These are phyloP conservation scores for Elaeis guineensis DNA, from an alignment of 176 grass and related monocot species.

Conservation along the genomic window DNA sequence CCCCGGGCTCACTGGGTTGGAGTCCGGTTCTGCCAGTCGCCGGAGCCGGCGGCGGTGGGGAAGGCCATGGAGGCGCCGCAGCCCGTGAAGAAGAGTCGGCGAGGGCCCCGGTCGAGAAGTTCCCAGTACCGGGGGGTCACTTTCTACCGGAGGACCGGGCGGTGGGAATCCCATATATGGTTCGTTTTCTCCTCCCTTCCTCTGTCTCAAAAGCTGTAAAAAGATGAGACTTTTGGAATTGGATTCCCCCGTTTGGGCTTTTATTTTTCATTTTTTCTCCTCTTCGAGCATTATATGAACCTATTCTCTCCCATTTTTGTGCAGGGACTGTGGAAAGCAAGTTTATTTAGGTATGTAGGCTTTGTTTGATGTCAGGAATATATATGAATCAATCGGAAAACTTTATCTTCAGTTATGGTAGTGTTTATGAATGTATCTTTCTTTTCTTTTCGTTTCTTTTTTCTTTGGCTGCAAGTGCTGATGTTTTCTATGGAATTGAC, in stretches of 20 bases:
- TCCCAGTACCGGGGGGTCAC: slow-evolving; percentile 83
- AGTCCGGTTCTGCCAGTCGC: slow-evolving; percentile 4
- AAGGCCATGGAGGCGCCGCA: slow-evolving; percentile 8
- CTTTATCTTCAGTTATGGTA: too few species aligned
- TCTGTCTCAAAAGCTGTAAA: neutral
- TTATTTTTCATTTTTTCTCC: neutral
- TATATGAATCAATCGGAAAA: too few species aligned
- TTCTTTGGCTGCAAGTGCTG: neutral
- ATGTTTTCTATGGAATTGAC: neutral
- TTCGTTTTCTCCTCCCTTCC: neutral
- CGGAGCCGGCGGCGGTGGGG: neutral
- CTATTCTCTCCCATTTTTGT: neutral
- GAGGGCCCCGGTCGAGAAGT: slow-evolving; percentile 57
- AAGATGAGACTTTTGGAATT: neutral
- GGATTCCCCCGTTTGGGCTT: neutral
- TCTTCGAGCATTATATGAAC: neutral
- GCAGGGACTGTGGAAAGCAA: slow-evolving; percentile 77
- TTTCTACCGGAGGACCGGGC: slow-evolving; percentile 70
- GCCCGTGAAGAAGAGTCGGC: slow-evolving; percentile 40
- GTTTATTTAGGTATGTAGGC: slow-evolving; percentile 59
- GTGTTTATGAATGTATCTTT: too few species aligned
- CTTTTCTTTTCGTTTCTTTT: neutral
- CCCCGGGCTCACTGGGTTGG: neutral
- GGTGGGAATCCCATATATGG: slow-evolving; percentile 78
- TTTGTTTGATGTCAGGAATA: neutral